A percentile compares a stretch with the other conserved stretches of the same genome.
Conservation (phyloP, 2,329 filamentous ascomycete species). For the Colletotrichum eleusines region DNA sequence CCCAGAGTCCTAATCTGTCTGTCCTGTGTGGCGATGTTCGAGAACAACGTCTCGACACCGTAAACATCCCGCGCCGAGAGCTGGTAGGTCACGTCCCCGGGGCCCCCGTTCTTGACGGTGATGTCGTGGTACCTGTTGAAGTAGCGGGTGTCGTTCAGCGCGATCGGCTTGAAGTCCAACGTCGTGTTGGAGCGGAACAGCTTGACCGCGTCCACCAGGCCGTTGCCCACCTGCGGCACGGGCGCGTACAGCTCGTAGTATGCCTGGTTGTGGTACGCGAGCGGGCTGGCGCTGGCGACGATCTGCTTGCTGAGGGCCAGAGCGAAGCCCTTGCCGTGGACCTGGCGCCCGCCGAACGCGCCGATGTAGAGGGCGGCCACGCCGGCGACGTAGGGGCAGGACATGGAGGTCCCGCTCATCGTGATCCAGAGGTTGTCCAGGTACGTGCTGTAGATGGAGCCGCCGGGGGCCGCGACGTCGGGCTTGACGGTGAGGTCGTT, state of each 20-base stretch:
- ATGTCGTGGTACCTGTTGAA: conserved; percentile 48
- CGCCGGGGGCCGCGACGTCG: conserved; percentile 58
- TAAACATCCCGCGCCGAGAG: conserved; percentile 47
- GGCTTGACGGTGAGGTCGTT: conserved; percentile 59
- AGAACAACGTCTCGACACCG: conserved; percentile 52
- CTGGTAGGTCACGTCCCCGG: conserved; percentile 50
- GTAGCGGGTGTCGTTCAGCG: conserved; percentile 59
- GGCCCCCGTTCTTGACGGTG: conserved; percentile 54
- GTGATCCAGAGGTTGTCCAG: conserved; percentile 53
- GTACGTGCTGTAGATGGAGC: conserved; percentile 57
- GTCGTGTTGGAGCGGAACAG: conserved; percentile 54
- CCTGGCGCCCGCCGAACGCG: conserved; percentile 48
- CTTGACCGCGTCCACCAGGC: conserved; percentile 57
- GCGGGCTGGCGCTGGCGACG: conserved; percentile 48
- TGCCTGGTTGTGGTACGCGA: conserved; percentile 46
- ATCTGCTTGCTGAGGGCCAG: conserved; percentile 48
- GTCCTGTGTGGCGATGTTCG: conserved; percentile 22
- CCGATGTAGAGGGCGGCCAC: conserved; percentile 54
- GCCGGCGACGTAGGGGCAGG: conserved; percentile 60
- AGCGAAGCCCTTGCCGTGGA: conserved; percentile 49
- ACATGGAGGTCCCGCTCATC: conserved; percentile 63
- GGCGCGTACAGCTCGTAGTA: conserved; percentile 46
- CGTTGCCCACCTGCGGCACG: conserved; percentile 56
- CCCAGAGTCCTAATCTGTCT: background rate
- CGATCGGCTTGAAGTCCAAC: conserved; percentile 54